Evolutionary conservation across 495 filamentous ascomycete genomes (phyloP), one percentile per base, ranked within the genome.

Genomic region (Penicillium odoratum): DNA sequence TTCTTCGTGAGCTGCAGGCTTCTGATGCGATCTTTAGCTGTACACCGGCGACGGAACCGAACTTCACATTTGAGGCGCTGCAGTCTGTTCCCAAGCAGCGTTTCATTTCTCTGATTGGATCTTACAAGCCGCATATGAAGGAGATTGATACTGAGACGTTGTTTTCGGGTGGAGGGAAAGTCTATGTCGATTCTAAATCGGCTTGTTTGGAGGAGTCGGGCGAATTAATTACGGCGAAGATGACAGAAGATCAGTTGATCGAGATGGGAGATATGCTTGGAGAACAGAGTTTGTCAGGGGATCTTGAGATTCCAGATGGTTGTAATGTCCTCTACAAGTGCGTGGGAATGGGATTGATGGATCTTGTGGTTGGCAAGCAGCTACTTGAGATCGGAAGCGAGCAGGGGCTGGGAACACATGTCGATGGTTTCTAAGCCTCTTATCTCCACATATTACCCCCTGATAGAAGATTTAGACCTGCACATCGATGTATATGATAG

Each of bases 191-290:
- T 67, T 90, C 86, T 3, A 77, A 88, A 25, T 82, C 88, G 31
- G 89, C 88, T 11, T 93, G 90, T 66, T 63, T 97, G 60, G 83
- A 86, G 65, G 93, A 97, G 66, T 87, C 93, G 0, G 94, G 94
- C 3, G 94, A 98, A 78, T 73, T 98, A 53, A 91, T 93, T 36
- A 82, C 86, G 59, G 91, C 90, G 0, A 82, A 83, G 7, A 67
- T 97, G 5, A 69, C 70, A 34, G 79, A 84, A 6, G 78, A 82
- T 18, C 84, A 95, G 59, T 73, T 97, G 30, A 83, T 93, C 7
- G 93, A 98, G 80, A 79, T 92, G 38, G 93, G 93, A 0, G 92
- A 95, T 65, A 62, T 96, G 56, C 80, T 92, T 48, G 88, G 88
- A 78, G 62, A 71, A 55, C 60, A 70, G 57, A 67, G 70, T 44